Evolutionary conservation across 1,284 basidiomycete genomes (phyloP), one percentile per base, ranked within the genome.

Genomic region (Ganoderma sp.): DNA sequence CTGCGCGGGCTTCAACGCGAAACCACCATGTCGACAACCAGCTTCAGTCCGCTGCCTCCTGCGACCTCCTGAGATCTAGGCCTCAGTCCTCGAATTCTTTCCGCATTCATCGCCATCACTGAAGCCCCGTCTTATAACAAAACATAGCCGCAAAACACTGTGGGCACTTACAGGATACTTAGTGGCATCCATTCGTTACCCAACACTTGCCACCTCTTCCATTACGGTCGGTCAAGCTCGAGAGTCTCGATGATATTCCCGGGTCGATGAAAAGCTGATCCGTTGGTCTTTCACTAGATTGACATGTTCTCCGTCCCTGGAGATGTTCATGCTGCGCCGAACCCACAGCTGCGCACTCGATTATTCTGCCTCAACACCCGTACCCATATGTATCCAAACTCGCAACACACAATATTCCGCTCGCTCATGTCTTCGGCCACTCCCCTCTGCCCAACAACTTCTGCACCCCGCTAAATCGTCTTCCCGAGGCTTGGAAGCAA

Each of bases 11-110:
- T 14, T n/a, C 8, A 10, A 9, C 34, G n/a, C 37, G 4, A n/a
- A 58, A 39, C 56, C 56, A n/a, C 15, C 37, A 58, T 22, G 34
- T 39, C 56, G 37, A 58, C 56, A 58, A 39, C 56, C 28, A 32
- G 19, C 7, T 19, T 17, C 17, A 15, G 15, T 6, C 52, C 52
- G 37, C 56, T 28, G 17, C 22, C 22, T 37, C 8, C 32, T 32
- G 32, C 32, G 3, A 3, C 32, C 32, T 32, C 32, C 32, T 32
- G 32, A 32, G 32, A 32, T 32, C 32, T 32, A 32, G 3, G 32
- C 32, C 32, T 39, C 19, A 39, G 56, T 7, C 19, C 19, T 22
- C 52, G 28, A 14, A 34, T 32, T 32, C 2, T 17, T 34, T 56
- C 32, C 28, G 17, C 1, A 28, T 56, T 3, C 28, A 56, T 34